These are phyloP conservation scores for Powellomyces hirtus DNA, from an alignment of 192 early-diverging fungal genomes.

Conservation along the genomic window DNA sequence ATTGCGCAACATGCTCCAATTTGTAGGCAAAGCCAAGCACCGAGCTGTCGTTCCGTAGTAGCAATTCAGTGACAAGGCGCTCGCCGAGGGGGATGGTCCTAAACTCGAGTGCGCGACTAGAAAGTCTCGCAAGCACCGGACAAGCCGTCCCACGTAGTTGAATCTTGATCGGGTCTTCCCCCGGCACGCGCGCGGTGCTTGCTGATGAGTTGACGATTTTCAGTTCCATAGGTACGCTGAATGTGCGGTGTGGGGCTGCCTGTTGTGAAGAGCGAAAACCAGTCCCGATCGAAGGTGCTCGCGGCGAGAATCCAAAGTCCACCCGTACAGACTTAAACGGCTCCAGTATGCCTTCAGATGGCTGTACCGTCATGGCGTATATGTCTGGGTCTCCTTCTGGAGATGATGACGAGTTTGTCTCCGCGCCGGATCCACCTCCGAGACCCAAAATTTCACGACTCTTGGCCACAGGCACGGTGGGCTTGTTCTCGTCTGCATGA, in stretches of 20 bases:
- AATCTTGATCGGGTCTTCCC: conserved; percentile 38
- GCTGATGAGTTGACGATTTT: conserved; percentile 28
- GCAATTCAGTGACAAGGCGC: background rate
- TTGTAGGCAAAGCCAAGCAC: conserved; percentile 27
- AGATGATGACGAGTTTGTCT: background rate
- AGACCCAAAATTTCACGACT: background rate
- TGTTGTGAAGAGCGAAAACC: conserved; percentile 35
- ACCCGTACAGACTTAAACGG: conserved; percentile 27
- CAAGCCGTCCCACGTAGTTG: conserved; percentile 34
- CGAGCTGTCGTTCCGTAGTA: conserved; percentile 30
- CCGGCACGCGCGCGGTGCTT: background rate
- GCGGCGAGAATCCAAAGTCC: conserved; percentile 39
- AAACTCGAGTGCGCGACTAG: conserved; percentile 30
- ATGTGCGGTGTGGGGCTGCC: conserved; percentile 9
- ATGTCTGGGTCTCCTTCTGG: background rate
- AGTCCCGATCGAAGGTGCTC: background rate
- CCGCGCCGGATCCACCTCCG: background rate
- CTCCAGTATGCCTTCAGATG: conserved; percentile 41
- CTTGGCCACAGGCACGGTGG: conserved; percentile 27
- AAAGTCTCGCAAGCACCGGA: conserved; percentile 26
- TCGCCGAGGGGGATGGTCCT: background rate
- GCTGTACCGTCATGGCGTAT: conserved; percentile 37
- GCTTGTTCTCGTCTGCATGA: conserved; percentile 37
- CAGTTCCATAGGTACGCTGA: conserved; percentile 40
- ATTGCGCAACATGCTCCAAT: conserved; percentile 41